Base-by-base conservation (phyloP, 805 yeast genomes). In the Candida stauntonica region DNA sequence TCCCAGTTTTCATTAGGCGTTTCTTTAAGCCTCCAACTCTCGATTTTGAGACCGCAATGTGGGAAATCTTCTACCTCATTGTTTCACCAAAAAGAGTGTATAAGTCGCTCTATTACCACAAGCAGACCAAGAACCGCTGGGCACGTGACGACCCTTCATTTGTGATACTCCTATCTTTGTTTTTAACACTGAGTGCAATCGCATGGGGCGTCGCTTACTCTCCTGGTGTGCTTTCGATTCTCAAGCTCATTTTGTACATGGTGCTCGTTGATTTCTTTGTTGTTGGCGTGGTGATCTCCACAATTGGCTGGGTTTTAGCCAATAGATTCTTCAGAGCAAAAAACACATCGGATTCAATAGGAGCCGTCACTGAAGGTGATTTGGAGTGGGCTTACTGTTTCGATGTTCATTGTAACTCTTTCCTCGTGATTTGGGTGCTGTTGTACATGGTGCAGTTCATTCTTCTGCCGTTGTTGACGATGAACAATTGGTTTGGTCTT, bases 381-480 rank as follows among this genome's bases (percentile, higher is more conserved):
- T 64, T 86, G 38, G 96, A 89, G 57, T 89, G 96, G 96, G 88
- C 91, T 1, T 88, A 86, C 58, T 87, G 96, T 64, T 89, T 89
- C 57, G 97, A 88, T 54, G 81, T 88, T 19, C 97, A 89, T 62
- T 86, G 96, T 66, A 89, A 89, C 60, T 75, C 95, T n/a, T 87
- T 84, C 57, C 63, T 87, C 46, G 67, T 81, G 13, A 79, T 87
- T 31, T 86, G 95, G 95, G 70, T 86, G 37, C 61, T 75, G 35
- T 66, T 87, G 26, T 85, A 87, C 58, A 70, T 86, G 45, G 43
- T 85, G 21, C 95, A 87, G 61, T 83, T 86, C 54, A 55, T 86
- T 33, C 59, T 86, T 38, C 64, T 87, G 44, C 96, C 97, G 2
- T 54, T 87, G 14, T 62, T 87, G 29, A 75, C 79, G 36, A 59